A percentile compares a stretch with the other conserved stretches of the same genome.
phyloP scores from a whole-genome alignment of 2,329 filamentous ascomycete genomes.

The Talaromyces sp. region DNA sequence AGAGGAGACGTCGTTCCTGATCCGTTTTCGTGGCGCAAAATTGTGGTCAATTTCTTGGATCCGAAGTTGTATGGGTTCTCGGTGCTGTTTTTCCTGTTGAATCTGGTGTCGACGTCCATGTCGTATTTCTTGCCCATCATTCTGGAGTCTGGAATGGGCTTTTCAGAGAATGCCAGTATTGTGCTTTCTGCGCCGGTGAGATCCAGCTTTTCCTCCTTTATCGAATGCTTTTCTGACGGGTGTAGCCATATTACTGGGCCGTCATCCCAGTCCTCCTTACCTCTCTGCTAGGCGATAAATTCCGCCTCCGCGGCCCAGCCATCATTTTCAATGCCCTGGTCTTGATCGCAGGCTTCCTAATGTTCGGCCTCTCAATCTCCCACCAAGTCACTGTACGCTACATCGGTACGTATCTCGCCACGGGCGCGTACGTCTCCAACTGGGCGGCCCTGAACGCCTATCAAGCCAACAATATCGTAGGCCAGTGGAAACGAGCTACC shows the following conservation, averaged over 20 bases:
- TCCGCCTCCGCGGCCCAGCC: constrained; percentile 58
- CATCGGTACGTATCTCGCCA: constrained; percentile 62
- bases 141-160: constrained; percentile 54
- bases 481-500: constrained; percentile 63
- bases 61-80: constrained; percentile 63
- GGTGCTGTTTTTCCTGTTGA: constrained; percentile 62
- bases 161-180: constrained; percentile 52
- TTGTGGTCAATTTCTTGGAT: constrained; percentile 57
- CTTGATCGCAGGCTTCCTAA: constrained; percentile 60
- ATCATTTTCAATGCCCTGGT: constrained; percentile 63
- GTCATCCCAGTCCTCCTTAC: constrained; percentile 62
- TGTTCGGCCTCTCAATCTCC: constrained; percentile 57
- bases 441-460: constrained; percentile 65
- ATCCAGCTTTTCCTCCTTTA: neutral
- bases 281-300: constrained; percentile 59
- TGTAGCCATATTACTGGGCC: constrained; percentile 61
- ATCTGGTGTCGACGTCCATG: constrained; percentile 62
- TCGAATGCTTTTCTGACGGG: neutral
- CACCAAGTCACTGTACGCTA: constrained; percentile 60
- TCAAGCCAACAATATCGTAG: constrained; percentile 60
- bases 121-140: constrained; percentile 64
- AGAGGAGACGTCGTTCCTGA: constrained; percentile 58
- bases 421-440: constrained; percentile 65
- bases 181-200: constrained; percentile 57
- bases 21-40: constrained; percentile 53